Evolutionary conservation across 2,329 filamentous ascomycete genomes (phyloP).

Genomic region (Xylariales sp.): DNA sequence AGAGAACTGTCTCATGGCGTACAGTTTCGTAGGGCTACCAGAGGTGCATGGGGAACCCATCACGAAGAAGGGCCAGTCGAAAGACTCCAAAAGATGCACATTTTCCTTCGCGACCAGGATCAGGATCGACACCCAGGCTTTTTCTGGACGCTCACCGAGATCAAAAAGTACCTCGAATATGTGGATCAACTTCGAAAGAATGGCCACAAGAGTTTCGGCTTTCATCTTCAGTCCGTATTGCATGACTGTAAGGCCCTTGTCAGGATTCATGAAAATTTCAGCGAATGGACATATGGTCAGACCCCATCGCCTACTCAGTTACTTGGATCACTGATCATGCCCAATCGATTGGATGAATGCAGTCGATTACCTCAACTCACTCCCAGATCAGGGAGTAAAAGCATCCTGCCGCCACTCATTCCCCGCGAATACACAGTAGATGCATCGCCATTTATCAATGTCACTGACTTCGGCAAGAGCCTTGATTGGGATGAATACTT

Average conservation of each 20-base stretch:
- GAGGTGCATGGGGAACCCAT: no score
- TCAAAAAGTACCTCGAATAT: constrained; percentile 32
- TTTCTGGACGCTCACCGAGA: constrained; percentile 13
- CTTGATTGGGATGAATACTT: constrained; percentile 2
- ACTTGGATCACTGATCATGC: no score
- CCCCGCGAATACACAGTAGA: constrained; percentile 1
- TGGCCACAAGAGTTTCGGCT: constrained; percentile 17
- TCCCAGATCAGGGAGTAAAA: no score
- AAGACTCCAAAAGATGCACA: constrained; percentile 28
- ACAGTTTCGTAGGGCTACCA: no score
- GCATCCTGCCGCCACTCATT: not conserved
- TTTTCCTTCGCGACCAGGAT: constrained; percentile 48
- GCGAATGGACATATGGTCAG: constrained; percentile 11
- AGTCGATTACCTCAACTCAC: no score
- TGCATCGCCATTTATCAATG: not conserved
- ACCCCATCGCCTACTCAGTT: constrained; percentile 18
- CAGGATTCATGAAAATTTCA: constrained; percentile 13
- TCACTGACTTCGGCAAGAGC: not conserved
- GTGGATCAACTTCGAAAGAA: constrained; percentile 16
- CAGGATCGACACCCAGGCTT: constrained; percentile 30
- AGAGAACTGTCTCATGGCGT: no score
- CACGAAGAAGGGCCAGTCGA: constrained; percentile 23
- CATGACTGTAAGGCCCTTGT: constrained; percentile 17
- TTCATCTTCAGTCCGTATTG: constrained; percentile 12
- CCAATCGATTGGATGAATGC: no score